Evolutionary conservation across 2,329 filamentous ascomycete species (phyloP).

Genomic region (Pseudopithomyces maydicus): DNA sequence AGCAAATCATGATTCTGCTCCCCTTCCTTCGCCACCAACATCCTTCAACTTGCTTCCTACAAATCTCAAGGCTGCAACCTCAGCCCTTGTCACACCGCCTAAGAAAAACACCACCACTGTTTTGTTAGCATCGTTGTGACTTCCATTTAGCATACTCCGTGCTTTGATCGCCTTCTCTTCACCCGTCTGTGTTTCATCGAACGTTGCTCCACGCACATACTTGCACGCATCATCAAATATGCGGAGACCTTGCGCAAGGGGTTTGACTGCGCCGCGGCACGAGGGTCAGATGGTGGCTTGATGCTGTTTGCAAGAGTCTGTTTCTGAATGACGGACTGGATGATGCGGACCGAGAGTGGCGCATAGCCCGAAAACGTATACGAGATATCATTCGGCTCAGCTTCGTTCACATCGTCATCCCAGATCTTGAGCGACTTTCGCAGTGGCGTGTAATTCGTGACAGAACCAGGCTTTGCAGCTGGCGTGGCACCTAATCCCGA

Average conservation of each 20-base stretch:
- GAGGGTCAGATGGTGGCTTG: constrained; percentile 50
- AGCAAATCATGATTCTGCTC: constrained; percentile 89
- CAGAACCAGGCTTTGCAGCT: constrained; percentile 40
- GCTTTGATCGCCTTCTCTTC: constrained; percentile 92
- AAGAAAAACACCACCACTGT: constrained; percentile 96
- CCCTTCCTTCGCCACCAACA: constrained; percentile 66
- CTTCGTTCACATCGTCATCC: constrained; percentile 94
- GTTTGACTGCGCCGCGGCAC: constrained; percentile 49
- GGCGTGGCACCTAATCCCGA: constrained; percentile 53
- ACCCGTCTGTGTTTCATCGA: constrained; percentile 89
- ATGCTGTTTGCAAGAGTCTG: constrained; percentile 71
- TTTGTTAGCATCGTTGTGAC: constrained; percentile 61
- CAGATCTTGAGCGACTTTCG: constrained; percentile 87
- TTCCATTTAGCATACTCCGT: constrained; percentile 78
- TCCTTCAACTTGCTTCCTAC: constrained; percentile 76
- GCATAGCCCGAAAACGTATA: constrained; percentile 98
- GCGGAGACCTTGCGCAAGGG: constrained; percentile 79
- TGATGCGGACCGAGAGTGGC: constrained; percentile 84
- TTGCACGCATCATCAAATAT: constrained; percentile 93
- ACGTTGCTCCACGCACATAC: constrained; percentile 83
- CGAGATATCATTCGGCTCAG: constrained; percentile 91
- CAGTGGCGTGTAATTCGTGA: constrained; percentile 88
- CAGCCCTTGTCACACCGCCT: constrained; percentile 94
- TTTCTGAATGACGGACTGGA: constrained; percentile 94
- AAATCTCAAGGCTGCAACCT: constrained; percentile 92